Base-by-base conservation (phyloP, 331 rosid species). In the Spiraea crenata region DNA sequence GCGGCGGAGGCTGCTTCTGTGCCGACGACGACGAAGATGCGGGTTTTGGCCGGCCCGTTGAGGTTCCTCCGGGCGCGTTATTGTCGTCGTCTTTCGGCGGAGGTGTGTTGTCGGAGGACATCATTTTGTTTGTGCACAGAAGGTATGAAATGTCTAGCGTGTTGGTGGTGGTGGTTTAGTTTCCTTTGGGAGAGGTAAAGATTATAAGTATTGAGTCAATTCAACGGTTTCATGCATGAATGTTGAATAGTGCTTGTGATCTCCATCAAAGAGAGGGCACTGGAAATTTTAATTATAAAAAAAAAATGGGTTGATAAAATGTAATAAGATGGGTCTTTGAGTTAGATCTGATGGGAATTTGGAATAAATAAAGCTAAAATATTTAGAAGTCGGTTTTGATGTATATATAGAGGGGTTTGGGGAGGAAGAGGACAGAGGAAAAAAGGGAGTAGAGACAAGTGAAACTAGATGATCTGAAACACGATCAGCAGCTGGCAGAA, bases 161-260 rank as follows among this genome's bases (percentile, higher is more conserved):
- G 31, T 34, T 25, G 11, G 17, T 45, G 42, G 56, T 58, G 45
- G 50, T 76, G 63, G 60, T 62, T 35, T 63, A 46, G 89, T 88
- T 86, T 85, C 83, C 79, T 85, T 79, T 74, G 20, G 76, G 48
- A 79, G 83, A 86, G 86, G 93, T 79, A 88, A 86, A 83, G 81
- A 81, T 74, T 65, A 92, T 79, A 88, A 86, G 82, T 79, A 81
- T 72, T 65, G 64, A 17, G 19, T 71, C 41, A 4, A 81, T 82
- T 90, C 85, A 93, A 83, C 85, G 82, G 76, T 52, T 79, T 90
- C 90, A 88, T 86, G 96, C 86, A 90, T 76, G 73, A 63, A 67
- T 63, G 71, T 75, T 79, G 85, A 83, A 80, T 85, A 75, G 73
- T 73, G 80, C 89, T 64, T 92, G 98, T 92, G 96, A 90, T 76